Evolutionary conservation across 139 green algal genomes (phyloP), one percentile per base, ranked within the genome.

Genomic region (Gonium pectorale): DNA sequence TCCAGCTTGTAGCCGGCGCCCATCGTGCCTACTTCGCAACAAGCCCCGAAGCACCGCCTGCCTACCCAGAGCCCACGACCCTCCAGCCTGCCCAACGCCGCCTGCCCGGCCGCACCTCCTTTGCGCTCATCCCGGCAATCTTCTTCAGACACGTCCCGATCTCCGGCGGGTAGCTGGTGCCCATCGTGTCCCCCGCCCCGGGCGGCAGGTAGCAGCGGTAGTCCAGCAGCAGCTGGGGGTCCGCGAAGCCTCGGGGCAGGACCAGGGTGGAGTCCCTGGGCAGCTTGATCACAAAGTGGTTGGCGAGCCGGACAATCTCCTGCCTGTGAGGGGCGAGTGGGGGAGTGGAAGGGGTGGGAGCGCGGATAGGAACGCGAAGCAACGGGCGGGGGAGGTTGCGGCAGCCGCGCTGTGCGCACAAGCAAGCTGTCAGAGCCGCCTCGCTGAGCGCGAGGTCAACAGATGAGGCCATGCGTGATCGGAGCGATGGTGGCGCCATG

Each of bases 281-380:
- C 40, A 85, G 52, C 64, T 90, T 90, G 66, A 62, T 11, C 31
- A 86, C 62, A 46, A 75, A 86, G 49, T 88, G 52, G 67, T 88
- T 88, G 78, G 67, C 79, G 24, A 88, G 68, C 7, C 77, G 68
- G 24, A 84, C 69, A 31, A 88, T 88, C 69, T 88, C 77, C 86
- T 88, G 74, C 67, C 72, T 83, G n/a, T n/a, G 77, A 22, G 24
- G 3, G 21, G 4, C 2, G 46, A 43, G n/a, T 17, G 70, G 31
- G 44, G 2, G 37, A 31, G 64, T n/a, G 68, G 29, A 19, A 29
- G 68, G 29, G 33, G 41, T 33, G 0, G n/a, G 43, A 43, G 27
- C n/a, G n/a, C n/a, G n/a, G n/a, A n/a, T n/a, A n/a, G n/a, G n/a
- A n/a, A n/a, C n/a, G n/a, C n/a, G n/a, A n/a, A n/a, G n/a, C n/a